Evolutionary conservation across 495 filamentous ascomycete genomes (phyloP), one percentile per base, ranked within the genome.

Genomic region (Staphylotrichum longicolle): DNA sequence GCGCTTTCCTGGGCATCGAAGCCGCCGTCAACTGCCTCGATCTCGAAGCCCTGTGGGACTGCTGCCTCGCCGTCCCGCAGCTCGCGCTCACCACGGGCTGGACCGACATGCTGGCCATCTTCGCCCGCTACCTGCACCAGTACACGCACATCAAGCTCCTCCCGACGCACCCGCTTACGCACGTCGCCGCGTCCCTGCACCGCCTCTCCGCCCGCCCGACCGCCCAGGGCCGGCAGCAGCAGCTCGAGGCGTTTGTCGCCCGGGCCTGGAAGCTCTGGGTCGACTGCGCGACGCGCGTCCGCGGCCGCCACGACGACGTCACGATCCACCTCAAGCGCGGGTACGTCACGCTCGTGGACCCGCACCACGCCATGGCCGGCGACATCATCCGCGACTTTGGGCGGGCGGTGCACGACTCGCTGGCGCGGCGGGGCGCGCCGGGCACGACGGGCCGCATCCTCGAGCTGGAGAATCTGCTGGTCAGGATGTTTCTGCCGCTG

Each of bases 31-130:
- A 40, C 4, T 40, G 53, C 4, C 37, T 56, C 34, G 57, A 69
- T 50, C 44, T 72, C 47, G 65, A 74, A 39, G 68, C 70, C 15
- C 70, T 74, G 37, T 74, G 71, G 71, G 71, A 74, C 59, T 72
- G 70, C 54, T 70, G 65, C 42, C 71, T 74, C 30, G 71, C 62
- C 0, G 63, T 74, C 0, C 71, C 71, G 1, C 71, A 74, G 6
- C 64, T 74, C 1, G 57, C 51, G 2, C 59, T 72, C n/a, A 44
- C 45, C 35, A 44, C 27, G 9, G 63, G 65, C 27, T 65, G 63
- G 54, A 59, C 44, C 11, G 69, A 71, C 56, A 56, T 73, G n/a
- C 65, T 73, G 4, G 7, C 41, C 50, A 68, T 68, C 41, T 73
- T 68, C 32, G 62, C 65, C 32, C 52, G 54, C 14, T 68, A 65